A percentile compares a stretch with the other conserved stretches of the same genome.
Evolutionary conservation across 768 basidiomycete genomes (phyloP).

Genomic region (Scleroderma citrinum): DNA sequence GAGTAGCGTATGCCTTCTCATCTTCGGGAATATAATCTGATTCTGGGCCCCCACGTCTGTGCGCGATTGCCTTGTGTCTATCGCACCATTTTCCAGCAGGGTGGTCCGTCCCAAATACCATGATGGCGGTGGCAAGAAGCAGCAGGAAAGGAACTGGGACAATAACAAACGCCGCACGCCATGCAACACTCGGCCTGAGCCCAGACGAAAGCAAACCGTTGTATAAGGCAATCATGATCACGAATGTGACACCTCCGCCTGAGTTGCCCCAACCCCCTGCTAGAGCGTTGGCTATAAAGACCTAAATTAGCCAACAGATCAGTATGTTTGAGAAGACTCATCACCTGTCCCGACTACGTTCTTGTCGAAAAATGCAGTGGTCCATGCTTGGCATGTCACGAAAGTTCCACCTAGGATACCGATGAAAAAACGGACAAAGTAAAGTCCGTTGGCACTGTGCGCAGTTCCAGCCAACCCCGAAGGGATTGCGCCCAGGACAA

Average conservation of each 20-base stretch:
- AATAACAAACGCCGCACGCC: constrained; percentile 50
- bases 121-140: constrained; percentile 32
- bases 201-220: constrained; percentile 32
- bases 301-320: neutral
- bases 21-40: constrained; percentile 9
- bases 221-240: constrained; percentile 52
- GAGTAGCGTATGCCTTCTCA: constrained; percentile 10
- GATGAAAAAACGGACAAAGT: constrained; percentile 50
- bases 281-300: constrained; percentile 45
- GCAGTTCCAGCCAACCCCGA: constrained; percentile 52
- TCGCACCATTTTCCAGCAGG: constrained; percentile 50
- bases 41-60: constrained; percentile 9
- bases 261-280: constrained; percentile 51
- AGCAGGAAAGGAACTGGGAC: constrained; percentile 53
- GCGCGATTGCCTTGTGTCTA: constrained; percentile 35
- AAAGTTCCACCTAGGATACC: constrained; percentile 58
- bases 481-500: constrained; percentile 51
- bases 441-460: constrained; percentile 35
- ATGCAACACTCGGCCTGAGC: constrained; percentile 38
- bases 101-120: constrained; percentile 48
- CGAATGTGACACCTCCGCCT: constrained; percentile 46
- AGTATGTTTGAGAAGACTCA: neutral
- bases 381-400: constrained; percentile 57
- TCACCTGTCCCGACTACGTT: constrained; percentile 34
- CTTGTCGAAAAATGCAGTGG: constrained; percentile 55